phyloP scores from a whole-genome alignment of 352 stramenopile species.

The Phytopythium aichiense region DNA sequence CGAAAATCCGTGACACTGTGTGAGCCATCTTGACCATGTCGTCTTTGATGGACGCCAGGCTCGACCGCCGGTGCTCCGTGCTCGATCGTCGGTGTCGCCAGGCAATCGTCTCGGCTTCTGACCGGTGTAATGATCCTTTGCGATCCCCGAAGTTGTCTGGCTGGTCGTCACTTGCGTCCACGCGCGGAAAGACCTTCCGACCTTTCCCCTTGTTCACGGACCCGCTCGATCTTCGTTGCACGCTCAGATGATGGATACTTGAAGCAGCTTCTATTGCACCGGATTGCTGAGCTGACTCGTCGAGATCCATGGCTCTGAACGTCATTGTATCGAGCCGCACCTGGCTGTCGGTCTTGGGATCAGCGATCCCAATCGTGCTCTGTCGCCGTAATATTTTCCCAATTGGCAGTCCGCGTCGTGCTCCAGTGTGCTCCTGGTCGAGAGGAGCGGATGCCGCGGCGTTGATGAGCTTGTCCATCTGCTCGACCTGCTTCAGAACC shows the following conservation, averaged over 20 bases:
- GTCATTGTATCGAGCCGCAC: not conserved
- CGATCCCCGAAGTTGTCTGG: not conserved
- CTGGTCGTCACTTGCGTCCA: not conserved
- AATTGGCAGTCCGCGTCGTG: not conserved
- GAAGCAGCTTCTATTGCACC: not conserved
- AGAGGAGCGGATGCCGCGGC: slow-evolving; percentile 14
- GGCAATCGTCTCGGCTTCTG: not conserved
- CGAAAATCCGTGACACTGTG: slow-evolving; percentile 32
- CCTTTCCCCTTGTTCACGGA: not conserved
- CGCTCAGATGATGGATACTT: not conserved
- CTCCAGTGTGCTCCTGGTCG: not conserved
- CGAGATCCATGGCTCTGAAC: not conserved
- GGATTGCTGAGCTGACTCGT: not conserved
- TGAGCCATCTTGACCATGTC: slow-evolving; percentile 29
- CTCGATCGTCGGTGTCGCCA: not conserved
- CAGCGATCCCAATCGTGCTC: not conserved
- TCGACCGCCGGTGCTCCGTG: slow-evolving; percentile 4
- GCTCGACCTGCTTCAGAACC: slow-evolving; percentile 33
- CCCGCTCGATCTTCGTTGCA: not conserved
- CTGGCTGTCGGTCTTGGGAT: not conserved
- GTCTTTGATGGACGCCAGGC: slow-evolving; percentile 20
- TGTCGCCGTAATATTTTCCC: not conserved
- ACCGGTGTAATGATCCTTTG: not conserved
- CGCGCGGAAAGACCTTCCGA: not conserved
- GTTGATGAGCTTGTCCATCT: slow-evolving; percentile 40